Percentiles rank a stretch among this genome's conserved stretches.
Conservation (phyloP, 2,329 filamentous ascomycete species). For the Epichloe baconii region DNA sequence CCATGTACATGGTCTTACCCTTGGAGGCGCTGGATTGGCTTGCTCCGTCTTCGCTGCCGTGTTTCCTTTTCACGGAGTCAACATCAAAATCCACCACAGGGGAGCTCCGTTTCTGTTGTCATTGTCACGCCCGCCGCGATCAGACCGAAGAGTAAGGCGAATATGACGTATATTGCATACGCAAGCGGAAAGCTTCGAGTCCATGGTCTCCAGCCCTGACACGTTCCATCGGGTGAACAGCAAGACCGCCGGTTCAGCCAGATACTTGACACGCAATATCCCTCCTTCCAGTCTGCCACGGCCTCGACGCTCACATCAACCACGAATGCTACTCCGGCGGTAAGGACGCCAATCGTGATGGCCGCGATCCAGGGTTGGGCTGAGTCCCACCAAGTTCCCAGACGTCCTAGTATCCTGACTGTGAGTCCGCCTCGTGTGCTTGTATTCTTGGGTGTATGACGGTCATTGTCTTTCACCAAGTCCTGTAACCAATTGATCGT, state of each 20-base stretch:
- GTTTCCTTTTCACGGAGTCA: background rate
- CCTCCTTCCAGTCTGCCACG: constrained; percentile 42
- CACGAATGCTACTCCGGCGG: constrained; percentile 40
- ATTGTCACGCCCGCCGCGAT: constrained; percentile 15
- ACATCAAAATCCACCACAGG: constrained; percentile 22
- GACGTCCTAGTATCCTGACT: constrained; percentile 6
- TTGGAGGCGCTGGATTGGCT: background rate
- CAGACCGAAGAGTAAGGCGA: constrained; percentile 14
- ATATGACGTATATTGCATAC: constrained; percentile 15
- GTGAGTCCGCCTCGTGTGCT: constrained; percentile 26
- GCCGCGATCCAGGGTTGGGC: constrained; percentile 43
- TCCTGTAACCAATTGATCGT: constrained; percentile 52
- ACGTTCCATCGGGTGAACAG: constrained; percentile 24
- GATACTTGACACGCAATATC: constrained; percentile 35
- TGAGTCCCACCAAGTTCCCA: constrained; percentile 27
- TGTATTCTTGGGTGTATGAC: constrained; percentile 17
- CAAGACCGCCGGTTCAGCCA: constrained; percentile 36
- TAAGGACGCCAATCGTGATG: constrained; percentile 38
- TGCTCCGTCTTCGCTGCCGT: constrained; percentile 8
- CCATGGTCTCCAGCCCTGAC: constrained; percentile 31
- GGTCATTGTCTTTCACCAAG: constrained; percentile 43
- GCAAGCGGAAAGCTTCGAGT: constrained; percentile 12
- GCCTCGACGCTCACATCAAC: constrained; percentile 43
- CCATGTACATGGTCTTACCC: constrained; percentile 45
- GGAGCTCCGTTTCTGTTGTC: constrained; percentile 28